These are phyloP conservation scores for Paxillus rubicundulus DNA, from an alignment of 768 basidiomycete species.

Conservation along the genomic window DNA sequence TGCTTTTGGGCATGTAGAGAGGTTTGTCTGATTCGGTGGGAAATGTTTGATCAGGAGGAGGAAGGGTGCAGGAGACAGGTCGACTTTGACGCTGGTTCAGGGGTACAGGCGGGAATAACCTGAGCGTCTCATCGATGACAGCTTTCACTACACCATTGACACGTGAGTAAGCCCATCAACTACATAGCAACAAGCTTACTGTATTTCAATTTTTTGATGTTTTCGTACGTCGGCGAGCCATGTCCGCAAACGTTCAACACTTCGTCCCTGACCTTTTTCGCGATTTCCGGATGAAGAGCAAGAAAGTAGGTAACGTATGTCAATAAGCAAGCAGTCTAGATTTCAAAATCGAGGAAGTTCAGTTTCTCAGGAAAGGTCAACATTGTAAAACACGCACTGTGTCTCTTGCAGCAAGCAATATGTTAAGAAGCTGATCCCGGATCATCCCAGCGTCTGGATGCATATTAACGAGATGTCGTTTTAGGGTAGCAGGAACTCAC, in stretches of 20 bases:
- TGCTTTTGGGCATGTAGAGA: constrained; percentile 57
- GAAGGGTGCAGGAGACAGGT: constrained; percentile 46
- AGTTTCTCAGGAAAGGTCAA: background rate
- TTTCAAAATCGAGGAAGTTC: background rate
- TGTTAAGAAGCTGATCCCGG: constrained; percentile 74
- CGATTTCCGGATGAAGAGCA: constrained; percentile 59
- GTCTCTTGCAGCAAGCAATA: constrained; percentile 75
- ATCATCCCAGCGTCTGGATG: constrained; percentile 59
- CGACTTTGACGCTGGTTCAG: constrained; percentile 65
- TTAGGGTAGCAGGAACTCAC: constrained; percentile 33
- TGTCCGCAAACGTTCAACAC: constrained; percentile 56
- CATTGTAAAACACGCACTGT: constrained; percentile 46
- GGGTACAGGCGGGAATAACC: constrained; percentile 78
- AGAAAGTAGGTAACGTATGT: constrained; percentile 72
- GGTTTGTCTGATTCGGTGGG: constrained; percentile 35
- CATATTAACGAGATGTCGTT: constrained; percentile 5
- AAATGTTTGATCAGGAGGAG: constrained; percentile 50
- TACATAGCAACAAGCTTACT: constrained; percentile 39
- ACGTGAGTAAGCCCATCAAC: constrained; percentile 5
- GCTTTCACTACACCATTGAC: constrained; percentile 52
- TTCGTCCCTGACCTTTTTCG: constrained; percentile 54
- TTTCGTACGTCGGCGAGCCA: constrained; percentile 51
- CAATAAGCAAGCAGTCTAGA: constrained; percentile 64
- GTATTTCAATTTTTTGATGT: constrained; percentile 61
- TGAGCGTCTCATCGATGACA: constrained; percentile 75